Base-by-base conservation (phyloP, 257 asterid genomes). In the Solanum pennellii region DNA sequence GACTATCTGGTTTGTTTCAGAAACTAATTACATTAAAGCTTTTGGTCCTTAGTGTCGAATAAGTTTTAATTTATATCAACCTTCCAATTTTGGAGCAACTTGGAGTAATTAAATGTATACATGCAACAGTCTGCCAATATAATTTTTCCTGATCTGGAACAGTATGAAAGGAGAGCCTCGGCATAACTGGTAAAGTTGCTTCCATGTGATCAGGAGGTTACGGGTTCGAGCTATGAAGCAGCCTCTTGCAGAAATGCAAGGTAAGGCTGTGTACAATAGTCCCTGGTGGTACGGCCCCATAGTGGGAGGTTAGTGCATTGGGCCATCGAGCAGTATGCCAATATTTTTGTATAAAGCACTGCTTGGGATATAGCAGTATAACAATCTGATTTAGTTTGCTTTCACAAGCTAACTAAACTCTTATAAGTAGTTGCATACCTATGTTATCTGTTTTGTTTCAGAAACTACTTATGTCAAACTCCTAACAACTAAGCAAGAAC, bases 1-100 rank as follows among this genome's bases (percentile, higher is more conserved):
- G 92, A 89, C 89, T 97, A 91, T 97, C 99, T 83, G 99, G 99
- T 97, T 88, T 77, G 95, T 92, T 87, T 86, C 83, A 21, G 72
- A 37, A 82, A 65, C 52, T 60, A 82, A 12, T 31, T 10, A 49
- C 77, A 11, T 88, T 72, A n/a, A 83, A 83, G 86, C 25, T 83
- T 37, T 89, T 86, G 21, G 37, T 21, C 60, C 76, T 23, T 20
- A 4, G 27, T 42, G 13, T 56, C 12, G 45, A 85, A 47, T 44
- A 37, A 45, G 16, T 44, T 66, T 31, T 45, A 13, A 45, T 21
- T 27, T 37, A 12, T 15, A 71, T 16, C 10, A 31, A 33, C 39
- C 35, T 60, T 72, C 35, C 69, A 31, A 45, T 35, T 85, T 31
- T 42, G 84, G 66, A 45, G 18, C 42, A 79, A 44, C 52, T 71